Evolutionary conservation across 805 yeast genomes (phyloP), one percentile per base, ranked within the genome.

Genomic region (Yarrowia bubula): DNA sequence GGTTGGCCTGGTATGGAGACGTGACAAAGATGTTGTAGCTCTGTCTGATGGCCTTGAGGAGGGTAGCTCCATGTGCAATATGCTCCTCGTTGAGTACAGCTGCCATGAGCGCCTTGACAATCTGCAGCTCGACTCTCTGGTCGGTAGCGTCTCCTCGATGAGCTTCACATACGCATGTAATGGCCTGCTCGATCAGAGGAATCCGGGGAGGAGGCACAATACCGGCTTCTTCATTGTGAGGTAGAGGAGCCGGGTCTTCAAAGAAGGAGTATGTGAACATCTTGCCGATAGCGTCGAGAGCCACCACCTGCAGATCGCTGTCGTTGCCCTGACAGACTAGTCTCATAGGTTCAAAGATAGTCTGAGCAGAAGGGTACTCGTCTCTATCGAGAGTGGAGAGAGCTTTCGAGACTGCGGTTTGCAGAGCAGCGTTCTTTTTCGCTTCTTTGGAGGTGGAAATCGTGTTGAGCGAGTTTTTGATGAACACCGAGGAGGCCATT

Each of bases 111-210:
- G 98, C 98, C 72, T 96, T 86, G 37, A 93, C 88, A 11, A 95
- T 93, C 77, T 96, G 99, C 65, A 95, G 78, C 78, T 96, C 99
- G 38, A 96, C 85, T 66, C 83, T 86, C 28, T 89, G 89, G 73
- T 92, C 96, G 0, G 98, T 91, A 1, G 92, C 91, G 75, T 95
- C 99, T 44, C 96, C 96, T 67, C 88, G 90, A 74, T 90, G 93
- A 69, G 96, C 89, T 31, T 87, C 85, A 28, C 95, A 84, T 22
- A 92, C 89, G 14, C 92, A 89, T 68, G 88, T 88, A 46, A 93
- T 89, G 0, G 96, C 91, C 28, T 89, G 88, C 73, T 90, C 95
- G 35, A 95, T 86, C 67, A 90, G 73, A 22, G 82, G 81, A 17
- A 85, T 80, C 53, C 83, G 83, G 32, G 83, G 83, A 8, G 83